A percentile compares a stretch with the other conserved stretches of the same genome.
Conservation (phyloP, 2,329 filamentous ascomycete genomes). For the Dactylonectria estremocensis region DNA sequence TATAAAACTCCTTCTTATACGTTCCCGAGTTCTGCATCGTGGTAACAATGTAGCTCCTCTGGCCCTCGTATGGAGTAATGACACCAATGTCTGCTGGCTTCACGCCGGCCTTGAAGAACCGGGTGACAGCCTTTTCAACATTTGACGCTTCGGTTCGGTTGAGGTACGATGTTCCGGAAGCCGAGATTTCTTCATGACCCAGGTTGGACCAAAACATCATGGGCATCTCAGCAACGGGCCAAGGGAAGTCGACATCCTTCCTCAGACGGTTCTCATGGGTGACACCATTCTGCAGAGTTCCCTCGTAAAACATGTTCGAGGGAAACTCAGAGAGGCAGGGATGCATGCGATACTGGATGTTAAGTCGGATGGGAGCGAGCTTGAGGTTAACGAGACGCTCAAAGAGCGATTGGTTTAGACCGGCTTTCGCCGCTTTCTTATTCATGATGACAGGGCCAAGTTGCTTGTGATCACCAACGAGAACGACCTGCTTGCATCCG, state of each 20-base stretch:
- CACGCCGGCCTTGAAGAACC: conserved; percentile 99
- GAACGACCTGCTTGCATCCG: conserved; percentile 98
- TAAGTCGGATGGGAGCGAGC: conserved; percentile 90
- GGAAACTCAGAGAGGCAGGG: conserved; percentile 97
- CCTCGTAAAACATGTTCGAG: conserved; percentile 99
- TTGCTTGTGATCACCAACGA: conserved; percentile 98
- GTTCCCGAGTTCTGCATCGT: conserved; percentile 99
- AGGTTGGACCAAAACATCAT: conserved; percentile 99
- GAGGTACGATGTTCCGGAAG: conserved; percentile 96
- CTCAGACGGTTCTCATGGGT: conserved; percentile 90
- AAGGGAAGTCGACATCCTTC: conserved; percentile 96
- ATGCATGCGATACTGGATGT: conserved; percentile 99
- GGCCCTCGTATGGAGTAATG: conserved; percentile 98
- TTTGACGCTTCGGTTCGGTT: conserved; percentile 98
- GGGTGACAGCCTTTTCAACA: conserved; percentile 97
- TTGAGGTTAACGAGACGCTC: conserved; percentile 95
- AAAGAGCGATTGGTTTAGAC: conserved; percentile 97
- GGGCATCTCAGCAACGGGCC: conserved; percentile 92
- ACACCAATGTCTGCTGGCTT: conserved; percentile 94
- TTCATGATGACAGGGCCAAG: conserved; percentile 99
- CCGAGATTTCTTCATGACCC: conserved; percentile 97
- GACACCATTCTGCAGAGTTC: conserved; percentile 95
- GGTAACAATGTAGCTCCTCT: conserved; percentile 97
- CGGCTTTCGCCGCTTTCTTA: conserved; percentile 98
- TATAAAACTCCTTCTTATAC: conserved; percentile 98